Conservation (phyloP, 192 early-diverging fungal species). For the Backusella liffmaniae region DNA sequence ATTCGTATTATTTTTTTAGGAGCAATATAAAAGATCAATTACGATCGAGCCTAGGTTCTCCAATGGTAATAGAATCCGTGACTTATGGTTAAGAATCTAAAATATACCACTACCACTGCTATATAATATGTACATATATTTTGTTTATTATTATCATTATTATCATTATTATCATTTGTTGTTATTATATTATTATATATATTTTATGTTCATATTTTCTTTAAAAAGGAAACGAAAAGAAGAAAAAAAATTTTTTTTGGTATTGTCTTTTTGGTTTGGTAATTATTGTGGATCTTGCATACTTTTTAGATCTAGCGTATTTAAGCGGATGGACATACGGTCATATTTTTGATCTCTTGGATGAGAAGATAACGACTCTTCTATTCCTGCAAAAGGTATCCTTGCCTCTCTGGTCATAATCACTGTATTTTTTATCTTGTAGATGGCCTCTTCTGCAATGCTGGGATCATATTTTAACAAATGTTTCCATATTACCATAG, state of each 20-base stretch:
- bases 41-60: constrained; percentile 14
- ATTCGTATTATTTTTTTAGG: constrained; percentile 1
- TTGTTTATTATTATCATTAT: background rate
- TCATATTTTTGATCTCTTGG: background rate
- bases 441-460: background rate
- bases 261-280: background rate
- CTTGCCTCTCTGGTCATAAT: background rate
- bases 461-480: background rate
- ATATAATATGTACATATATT: background rate
- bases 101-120: background rate
- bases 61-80: constrained; percentile 19
- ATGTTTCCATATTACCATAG: background rate
- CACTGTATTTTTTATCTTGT: background rate
- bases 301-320: background rate
- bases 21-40: constrained; percentile 19
- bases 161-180: background rate
- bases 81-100: constrained; percentile 19
- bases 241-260: background rate
- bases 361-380: background rate
- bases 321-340: background rate
- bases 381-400: background rate
- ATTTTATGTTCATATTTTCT: background rate
- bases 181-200: background rate
- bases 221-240: background rate
- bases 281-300: background rate